phyloP scores from a whole-genome alignment of 495 filamentous ascomycete genomes.

The Aspergillus ostianus region DNA sequence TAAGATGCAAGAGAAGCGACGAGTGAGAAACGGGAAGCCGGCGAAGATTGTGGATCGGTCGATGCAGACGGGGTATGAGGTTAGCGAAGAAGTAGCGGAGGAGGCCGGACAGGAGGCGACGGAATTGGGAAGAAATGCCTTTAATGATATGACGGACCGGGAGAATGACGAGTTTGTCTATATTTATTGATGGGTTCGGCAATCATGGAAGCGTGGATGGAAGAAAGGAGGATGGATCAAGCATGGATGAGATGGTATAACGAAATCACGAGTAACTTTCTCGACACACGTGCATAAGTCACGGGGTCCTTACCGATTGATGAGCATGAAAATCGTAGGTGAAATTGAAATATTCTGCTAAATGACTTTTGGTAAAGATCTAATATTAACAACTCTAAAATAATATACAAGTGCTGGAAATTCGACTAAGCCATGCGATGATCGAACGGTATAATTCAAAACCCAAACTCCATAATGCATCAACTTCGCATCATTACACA shows the following conservation, averaged over 20 bases:
- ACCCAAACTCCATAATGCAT: background rate
- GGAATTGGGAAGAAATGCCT: slow-evolving; percentile 39
- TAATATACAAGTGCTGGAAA: background rate
- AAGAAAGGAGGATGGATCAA: too few species aligned
- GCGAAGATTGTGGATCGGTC: slow-evolving; percentile 54
- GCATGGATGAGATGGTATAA: too few species aligned
- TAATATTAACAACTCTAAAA: background rate
- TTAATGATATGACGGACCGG: slow-evolving; percentile 58
- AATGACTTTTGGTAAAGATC: too few species aligned
- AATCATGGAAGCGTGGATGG: too few species aligned
- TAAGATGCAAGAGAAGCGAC: slow-evolving; percentile 46
- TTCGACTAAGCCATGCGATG: background rate
- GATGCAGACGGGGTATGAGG: slow-evolving; percentile 44
- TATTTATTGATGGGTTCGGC: slow-evolving; percentile 44
- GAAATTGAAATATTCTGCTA: too few species aligned
- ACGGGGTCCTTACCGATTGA: too few species aligned
- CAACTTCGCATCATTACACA: background rate
- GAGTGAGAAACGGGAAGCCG: slow-evolving; percentile 57
- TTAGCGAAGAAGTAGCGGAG: slow-evolving; percentile 18
- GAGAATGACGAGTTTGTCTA: slow-evolving; percentile 69
- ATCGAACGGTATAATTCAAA: background rate
- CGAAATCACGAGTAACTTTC: too few species aligned
- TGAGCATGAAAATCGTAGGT: too few species aligned
- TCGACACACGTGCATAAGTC: too few species aligned
- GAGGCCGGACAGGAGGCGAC: slow-evolving; percentile 19